Conservation (phyloP, 306 rosid genomes). For the Amphicarpaea edgeworthii region DNA sequence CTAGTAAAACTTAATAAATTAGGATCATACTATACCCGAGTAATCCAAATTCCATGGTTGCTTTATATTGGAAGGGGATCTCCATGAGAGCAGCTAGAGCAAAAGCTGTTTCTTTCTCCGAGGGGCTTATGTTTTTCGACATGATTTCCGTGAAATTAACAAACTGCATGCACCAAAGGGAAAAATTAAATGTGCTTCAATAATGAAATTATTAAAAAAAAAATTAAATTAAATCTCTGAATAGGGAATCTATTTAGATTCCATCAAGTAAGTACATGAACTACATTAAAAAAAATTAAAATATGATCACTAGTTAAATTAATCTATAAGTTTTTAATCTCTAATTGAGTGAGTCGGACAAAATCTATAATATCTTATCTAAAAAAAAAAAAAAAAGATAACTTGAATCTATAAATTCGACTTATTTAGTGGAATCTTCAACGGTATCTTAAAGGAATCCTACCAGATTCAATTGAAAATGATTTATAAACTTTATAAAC, state of each 20-base stretch:
- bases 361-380: no score
- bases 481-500: neutral
- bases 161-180: slow-evolving; percentile 62
- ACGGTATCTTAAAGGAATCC: neutral
- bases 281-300: no score
- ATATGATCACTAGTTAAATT: no score
- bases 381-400: no score
- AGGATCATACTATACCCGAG: slow-evolving; percentile 77
- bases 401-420: no score
- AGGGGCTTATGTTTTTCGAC: slow-evolving; percentile 48
- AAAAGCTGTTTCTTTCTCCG: slow-evolving; percentile 82
- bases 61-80: slow-evolving; percentile 91
- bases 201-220: neutral
- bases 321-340: no score
- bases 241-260: neutral
- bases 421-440: neutral
- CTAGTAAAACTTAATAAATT: neutral
- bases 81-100: slow-evolving; percentile 98
- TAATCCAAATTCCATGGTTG: slow-evolving; percentile 61
- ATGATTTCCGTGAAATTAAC: slow-evolving; percentile 83
- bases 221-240: neutral
- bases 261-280: no score
- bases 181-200: neutral
- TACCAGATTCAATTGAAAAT: neutral
- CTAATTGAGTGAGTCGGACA: no score